Conservation (phyloP, 2,329 filamentous ascomycete species). For the Trichothecium sympodiale region DNA sequence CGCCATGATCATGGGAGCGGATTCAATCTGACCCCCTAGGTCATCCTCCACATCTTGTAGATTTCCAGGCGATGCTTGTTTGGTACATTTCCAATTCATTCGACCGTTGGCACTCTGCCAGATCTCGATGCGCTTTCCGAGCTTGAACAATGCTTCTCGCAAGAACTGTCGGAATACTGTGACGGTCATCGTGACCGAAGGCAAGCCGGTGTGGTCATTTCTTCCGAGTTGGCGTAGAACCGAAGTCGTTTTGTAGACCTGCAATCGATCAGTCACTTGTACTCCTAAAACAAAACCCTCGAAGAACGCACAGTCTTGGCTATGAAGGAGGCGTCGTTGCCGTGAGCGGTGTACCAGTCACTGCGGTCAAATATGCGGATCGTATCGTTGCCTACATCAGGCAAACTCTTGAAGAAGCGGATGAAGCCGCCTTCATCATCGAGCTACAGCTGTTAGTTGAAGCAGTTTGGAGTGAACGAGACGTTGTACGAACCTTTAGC, state of each 20-base stretch:
- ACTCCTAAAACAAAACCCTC: no score
- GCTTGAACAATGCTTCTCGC: slow-evolving; percentile 81
- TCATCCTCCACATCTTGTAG: slow-evolving; percentile 96
- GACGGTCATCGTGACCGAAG: slow-evolving; percentile 89
- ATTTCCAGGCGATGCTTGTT: slow-evolving; percentile 92
- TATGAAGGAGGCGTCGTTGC: slow-evolving; percentile 73
- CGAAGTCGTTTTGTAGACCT: slow-evolving; percentile 96
- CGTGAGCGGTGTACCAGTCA: slow-evolving; percentile 94
- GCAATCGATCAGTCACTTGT: slow-evolving; percentile 1
- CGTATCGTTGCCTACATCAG: slow-evolving; percentile 58
- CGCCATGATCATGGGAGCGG: slow-evolving; percentile 86
- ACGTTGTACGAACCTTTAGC: slow-evolving; percentile 44
- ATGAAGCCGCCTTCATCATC: slow-evolving; percentile 98
- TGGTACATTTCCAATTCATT: slow-evolving; percentile 85
- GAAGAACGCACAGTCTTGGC: slow-evolving; percentile 55
- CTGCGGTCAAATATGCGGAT: slow-evolving; percentile 88
- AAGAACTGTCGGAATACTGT: slow-evolving; percentile 95
- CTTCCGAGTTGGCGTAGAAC: slow-evolving; percentile 84
- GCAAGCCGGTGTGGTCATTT: slow-evolving; percentile 70
- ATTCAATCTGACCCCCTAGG: slow-evolving; percentile 73
- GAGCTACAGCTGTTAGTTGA: slow-evolving; percentile 41
- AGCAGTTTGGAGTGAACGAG: neutral
- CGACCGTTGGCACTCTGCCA: slow-evolving; percentile 66
- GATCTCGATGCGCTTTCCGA: slow-evolving; percentile 86
- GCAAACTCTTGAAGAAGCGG: slow-evolving; percentile 84